Evolutionary conservation across 2,329 filamentous ascomycete genomes (phyloP).

Genomic region (Cryoendolithus antarcticus): DNA sequence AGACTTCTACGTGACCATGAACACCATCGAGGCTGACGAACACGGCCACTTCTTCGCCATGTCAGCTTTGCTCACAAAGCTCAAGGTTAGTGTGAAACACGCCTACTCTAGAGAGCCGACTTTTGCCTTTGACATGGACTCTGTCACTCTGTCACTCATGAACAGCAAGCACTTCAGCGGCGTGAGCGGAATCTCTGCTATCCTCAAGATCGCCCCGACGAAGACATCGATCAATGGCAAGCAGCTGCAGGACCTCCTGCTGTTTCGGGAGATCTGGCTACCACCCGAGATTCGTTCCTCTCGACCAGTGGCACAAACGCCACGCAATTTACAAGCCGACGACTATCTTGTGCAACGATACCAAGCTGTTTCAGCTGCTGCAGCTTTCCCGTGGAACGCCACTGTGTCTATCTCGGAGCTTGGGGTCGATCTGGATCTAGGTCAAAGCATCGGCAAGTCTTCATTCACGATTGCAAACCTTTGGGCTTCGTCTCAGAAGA

Average conservation of each 20-base stretch:
- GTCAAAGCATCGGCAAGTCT: slow-evolving; percentile 83
- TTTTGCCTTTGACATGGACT: slow-evolving; percentile 81
- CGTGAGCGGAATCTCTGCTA: slow-evolving; percentile 77
- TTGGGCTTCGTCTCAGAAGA: slow-evolving; percentile 93
- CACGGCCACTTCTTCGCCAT: slow-evolving; percentile 91
- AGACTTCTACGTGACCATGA: slow-evolving; percentile 84
- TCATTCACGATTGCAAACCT: slow-evolving; percentile 73
- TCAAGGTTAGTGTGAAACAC: slow-evolving; percentile 83
- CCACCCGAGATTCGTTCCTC: slow-evolving; percentile 52
- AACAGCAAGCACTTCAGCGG: slow-evolving; percentile 95
- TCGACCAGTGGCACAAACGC: no score
- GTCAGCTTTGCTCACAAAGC: slow-evolving; percentile 63
- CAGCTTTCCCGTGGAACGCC: slow-evolving; percentile 93
- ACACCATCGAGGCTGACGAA: slow-evolving; percentile 75
- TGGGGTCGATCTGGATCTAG: slow-evolving; percentile 75
- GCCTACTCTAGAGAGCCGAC: slow-evolving; percentile 95
- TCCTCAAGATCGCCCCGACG: slow-evolving; percentile 86
- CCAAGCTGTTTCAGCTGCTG: slow-evolving; percentile 81
- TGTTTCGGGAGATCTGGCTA: slow-evolving; percentile 95
- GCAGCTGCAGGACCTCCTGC: slow-evolving; percentile 84
- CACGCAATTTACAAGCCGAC: slow-evolving; percentile 33
- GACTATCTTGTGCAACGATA: slow-evolving; percentile 84
- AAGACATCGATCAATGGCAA: slow-evolving; percentile 79
- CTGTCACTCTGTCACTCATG: slow-evolving; percentile 82
- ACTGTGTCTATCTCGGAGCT: slow-evolving; percentile 75